phyloP scores from a whole-genome alignment of 202 grass and related monocot species.

The Bolboschoenoplectus hybrid region DNA sequence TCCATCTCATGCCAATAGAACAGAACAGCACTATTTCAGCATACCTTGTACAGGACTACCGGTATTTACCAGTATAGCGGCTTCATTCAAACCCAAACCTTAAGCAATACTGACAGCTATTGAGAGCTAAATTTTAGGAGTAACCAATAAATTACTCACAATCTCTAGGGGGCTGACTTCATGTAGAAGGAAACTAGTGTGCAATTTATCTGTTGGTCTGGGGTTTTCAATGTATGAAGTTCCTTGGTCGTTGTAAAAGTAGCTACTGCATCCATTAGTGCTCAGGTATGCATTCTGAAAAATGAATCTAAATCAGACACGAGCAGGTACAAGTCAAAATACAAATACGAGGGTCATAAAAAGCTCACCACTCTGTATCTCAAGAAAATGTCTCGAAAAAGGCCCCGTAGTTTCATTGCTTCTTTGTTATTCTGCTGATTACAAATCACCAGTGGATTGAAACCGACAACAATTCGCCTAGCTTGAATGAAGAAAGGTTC shows the following conservation, averaged over 20 bases:
- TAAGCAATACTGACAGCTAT: background rate
- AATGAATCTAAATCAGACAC: conserved; percentile 19
- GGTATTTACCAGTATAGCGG: background rate
- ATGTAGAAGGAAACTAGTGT: conserved; percentile 68
- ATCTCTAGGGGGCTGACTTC: conserved; percentile 61
- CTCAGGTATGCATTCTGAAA: conserved; percentile 69
- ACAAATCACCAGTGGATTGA: conserved; percentile 63
- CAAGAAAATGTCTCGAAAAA: conserved; percentile 57
- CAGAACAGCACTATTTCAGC: background rate
- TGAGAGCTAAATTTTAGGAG: background rate
- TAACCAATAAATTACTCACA: conserved; percentile 49
- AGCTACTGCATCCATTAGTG: conserved; percentile 48
- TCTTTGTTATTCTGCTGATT: conserved; percentile 40
- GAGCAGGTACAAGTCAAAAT: conserved; percentile 6
- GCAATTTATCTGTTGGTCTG: conserved; percentile 41
- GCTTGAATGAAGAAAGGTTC: conserved; percentile 49
- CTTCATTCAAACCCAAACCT: background rate
- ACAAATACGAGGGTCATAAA: background rate
- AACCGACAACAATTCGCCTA: conserved; percentile 85
- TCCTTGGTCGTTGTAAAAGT: conserved; percentile 48
- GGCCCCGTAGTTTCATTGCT: conserved; percentile 40
- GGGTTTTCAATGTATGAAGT: conserved; percentile 58
- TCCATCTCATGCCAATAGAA: conserved; percentile 12
- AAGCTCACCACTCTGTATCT: conserved; percentile 69
- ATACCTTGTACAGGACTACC: background rate